Evolutionary conservation across 805 yeast genomes (phyloP).

Genomic region (Ogataea polymorpha): DNA sequence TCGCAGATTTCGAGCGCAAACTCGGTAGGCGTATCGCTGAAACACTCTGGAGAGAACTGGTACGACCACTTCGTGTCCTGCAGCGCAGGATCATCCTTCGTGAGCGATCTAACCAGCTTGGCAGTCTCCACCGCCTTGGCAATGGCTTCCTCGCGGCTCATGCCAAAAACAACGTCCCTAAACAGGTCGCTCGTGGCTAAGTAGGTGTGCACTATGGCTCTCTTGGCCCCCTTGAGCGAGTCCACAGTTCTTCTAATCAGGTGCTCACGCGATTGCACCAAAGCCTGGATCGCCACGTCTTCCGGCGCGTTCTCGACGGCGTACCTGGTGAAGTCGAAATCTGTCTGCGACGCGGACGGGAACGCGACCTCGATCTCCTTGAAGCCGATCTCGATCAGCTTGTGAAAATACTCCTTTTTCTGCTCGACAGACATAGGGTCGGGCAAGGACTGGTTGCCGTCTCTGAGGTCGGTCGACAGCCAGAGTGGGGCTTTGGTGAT

Average conservation of each 20-base stretch:
- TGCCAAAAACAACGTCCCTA: constrained; percentile 71
- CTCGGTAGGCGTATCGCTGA: constrained; percentile 70
- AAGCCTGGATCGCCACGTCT: constrained; percentile 69
- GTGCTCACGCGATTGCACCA: constrained; percentile 75
- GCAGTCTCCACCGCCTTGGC: constrained; percentile 70
- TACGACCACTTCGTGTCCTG: constrained; percentile 65
- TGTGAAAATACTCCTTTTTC: constrained; percentile 72
- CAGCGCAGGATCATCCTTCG: constrained; percentile 70
- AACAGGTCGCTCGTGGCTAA: constrained; percentile 74
- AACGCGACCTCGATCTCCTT: constrained; percentile 79
- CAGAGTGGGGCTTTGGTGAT: constrained; percentile 75
- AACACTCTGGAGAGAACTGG: constrained; percentile 78
- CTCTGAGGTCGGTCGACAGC: constrained; percentile 77
- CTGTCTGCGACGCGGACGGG: constrained; percentile 81
- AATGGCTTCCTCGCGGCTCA: constrained; percentile 66
- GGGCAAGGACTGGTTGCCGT: constrained; percentile 78
- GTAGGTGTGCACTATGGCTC: constrained; percentile 69
- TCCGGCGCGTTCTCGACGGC: constrained; percentile 78
- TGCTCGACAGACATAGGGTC: constrained; percentile 78
- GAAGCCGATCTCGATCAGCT: constrained; percentile 68
- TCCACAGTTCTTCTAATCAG: constrained; percentile 72
- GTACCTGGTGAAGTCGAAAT: constrained; percentile 75
- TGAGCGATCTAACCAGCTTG: constrained; percentile 60
- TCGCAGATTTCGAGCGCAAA: constrained; percentile 75
- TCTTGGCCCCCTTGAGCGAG: constrained; percentile 67